phyloP scores from a whole-genome alignment of 164 flowering plant genomes.

The Nymphaea colorata region DNA sequence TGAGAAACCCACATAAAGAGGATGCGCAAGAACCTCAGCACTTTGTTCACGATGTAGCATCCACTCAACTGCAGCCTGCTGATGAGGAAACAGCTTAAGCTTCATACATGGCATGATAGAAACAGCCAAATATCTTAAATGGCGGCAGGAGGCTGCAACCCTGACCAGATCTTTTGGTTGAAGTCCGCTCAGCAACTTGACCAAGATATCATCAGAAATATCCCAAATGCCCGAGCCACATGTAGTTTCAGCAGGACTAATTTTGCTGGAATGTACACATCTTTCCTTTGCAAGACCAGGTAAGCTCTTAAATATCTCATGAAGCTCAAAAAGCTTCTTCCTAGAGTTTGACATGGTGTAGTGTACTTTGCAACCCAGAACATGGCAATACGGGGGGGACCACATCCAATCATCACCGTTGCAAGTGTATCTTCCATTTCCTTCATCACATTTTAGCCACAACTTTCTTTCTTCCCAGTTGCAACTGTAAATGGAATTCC shows the following conservation, averaged over 20 bases:
- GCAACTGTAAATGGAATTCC: constrained; percentile 45
- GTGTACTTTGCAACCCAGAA: constrained; percentile 64
- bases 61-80: constrained; percentile 92
- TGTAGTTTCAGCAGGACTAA: constrained; percentile 34
- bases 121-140: constrained; percentile 56
- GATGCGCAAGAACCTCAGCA: constrained; percentile 52
- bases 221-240: constrained; percentile 52
- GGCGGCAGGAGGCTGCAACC: constrained; percentile 75
- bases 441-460: constrained; percentile 17
- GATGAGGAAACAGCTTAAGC: constrained; percentile 88
- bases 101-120: constrained; percentile 82
- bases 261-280: constrained; percentile 22
- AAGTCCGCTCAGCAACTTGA: constrained; percentile 32
- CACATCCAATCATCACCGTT: constrained; percentile 25
- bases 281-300: constrained; percentile 37
- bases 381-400: constrained; percentile 62
- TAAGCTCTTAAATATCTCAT: constrained; percentile 78
- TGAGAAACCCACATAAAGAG: constrained; percentile 43
- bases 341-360: constrained; percentile 23
- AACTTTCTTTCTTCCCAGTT: constrained; percentile 60
- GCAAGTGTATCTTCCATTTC: constrained; percentile 4
- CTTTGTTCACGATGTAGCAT: constrained; percentile 74
- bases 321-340: constrained; percentile 60
- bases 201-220: constrained; percentile 66
- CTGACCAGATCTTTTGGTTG: constrained; percentile 57